Evolutionary conservation across 2,329 filamentous ascomycete genomes (phyloP).

Genomic region (Colletotrichum salicis): DNA sequence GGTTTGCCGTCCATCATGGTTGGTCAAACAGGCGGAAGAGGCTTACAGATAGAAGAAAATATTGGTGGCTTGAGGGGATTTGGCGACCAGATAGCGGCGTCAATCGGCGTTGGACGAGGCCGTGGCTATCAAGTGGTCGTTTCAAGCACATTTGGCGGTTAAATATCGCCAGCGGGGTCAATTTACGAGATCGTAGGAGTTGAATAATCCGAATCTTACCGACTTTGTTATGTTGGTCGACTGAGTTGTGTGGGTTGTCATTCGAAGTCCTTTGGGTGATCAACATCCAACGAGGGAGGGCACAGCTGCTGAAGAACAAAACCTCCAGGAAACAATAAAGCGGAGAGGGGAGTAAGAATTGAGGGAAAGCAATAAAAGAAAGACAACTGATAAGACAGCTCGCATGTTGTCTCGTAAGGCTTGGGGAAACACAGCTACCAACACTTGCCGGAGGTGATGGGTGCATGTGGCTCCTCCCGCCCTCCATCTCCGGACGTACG

Average conservation of each 20-base stretch:
- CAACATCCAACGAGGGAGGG: neutral
- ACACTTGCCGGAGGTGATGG: conserved; percentile 2
- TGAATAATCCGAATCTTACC: neutral
- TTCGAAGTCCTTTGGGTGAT: neutral
- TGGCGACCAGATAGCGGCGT: neutral
- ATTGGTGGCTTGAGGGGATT: neutral
- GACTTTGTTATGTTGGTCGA: neutral
- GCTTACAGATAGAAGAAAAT: neutral
- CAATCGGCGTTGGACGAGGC: neutral
- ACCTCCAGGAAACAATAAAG: conserved; percentile 1
- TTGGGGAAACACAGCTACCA: conserved; percentile 5
- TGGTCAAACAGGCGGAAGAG: neutral
- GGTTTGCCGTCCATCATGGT: conserved; percentile 4
- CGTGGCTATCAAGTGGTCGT: neutral
- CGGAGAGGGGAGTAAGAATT: neutral
- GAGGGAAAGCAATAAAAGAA: conserved; percentile 5
- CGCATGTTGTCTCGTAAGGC: conserved; percentile 9
- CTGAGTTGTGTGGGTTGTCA: neutral
- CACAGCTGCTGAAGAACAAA: neutral
- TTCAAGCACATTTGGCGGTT: neutral
- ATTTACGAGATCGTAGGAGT: neutral
- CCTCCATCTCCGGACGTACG: neutral
- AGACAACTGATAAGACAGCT: conserved; percentile 19
- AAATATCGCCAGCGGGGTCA: neutral
- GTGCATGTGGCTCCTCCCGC: neutral